Conservation (phyloP, 2,329 filamentous ascomycete species). For the Pseudogymnoascus sp. region DNA sequence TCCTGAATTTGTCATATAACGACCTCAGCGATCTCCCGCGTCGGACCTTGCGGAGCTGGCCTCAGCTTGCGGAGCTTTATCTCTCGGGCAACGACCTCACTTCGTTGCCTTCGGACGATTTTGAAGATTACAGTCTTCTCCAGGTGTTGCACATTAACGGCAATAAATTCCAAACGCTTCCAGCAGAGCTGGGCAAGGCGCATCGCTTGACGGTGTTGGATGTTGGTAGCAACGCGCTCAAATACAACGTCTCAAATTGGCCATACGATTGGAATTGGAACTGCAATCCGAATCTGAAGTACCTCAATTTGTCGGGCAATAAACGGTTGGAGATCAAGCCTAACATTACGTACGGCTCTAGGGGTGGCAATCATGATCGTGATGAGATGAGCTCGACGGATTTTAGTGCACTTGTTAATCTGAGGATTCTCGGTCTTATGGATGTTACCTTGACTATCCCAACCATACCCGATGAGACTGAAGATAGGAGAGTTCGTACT, state of each 20-base stretch:
- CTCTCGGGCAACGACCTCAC: slow-evolving; percentile 92
- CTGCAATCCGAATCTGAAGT: slow-evolving; percentile 88
- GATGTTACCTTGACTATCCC: slow-evolving; percentile 93
- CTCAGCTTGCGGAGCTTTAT: slow-evolving; percentile 82
- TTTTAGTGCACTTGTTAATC: slow-evolving; percentile 74
- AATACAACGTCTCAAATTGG: slow-evolving; percentile 98
- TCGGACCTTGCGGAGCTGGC: slow-evolving; percentile 80
- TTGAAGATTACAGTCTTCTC: slow-evolving; percentile 80
- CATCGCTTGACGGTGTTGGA: slow-evolving; percentile 87
- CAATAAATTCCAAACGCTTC: slow-evolving; percentile 95
- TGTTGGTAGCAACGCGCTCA: slow-evolving; percentile 88
- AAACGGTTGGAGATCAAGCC: slow-evolving; percentile 86
- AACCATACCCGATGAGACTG: slow-evolving; percentile 87
- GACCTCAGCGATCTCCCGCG: slow-evolving; percentile 87
- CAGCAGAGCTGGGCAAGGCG: slow-evolving; percentile 89
- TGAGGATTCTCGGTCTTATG: slow-evolving; percentile 89
- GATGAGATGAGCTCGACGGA: slow-evolving; percentile 59
- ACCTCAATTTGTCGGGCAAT: slow-evolving; percentile 93
- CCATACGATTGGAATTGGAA: slow-evolving; percentile 99
- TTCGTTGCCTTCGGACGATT: slow-evolving; percentile 82
- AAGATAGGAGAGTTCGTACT: slow-evolving; percentile 91
- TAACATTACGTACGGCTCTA: slow-evolving; percentile 65
- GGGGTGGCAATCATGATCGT: slow-evolving; percentile 51
- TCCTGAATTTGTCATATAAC: slow-evolving; percentile 93
- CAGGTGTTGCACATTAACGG: slow-evolving; percentile 92